Percentiles rank a stretch among this genome's conserved stretches.
These are phyloP conservation scores for Mycothermus thermophilus DNA, from an alignment of 495 filamentous ascomycete species.

Conservation along the genomic window DNA sequence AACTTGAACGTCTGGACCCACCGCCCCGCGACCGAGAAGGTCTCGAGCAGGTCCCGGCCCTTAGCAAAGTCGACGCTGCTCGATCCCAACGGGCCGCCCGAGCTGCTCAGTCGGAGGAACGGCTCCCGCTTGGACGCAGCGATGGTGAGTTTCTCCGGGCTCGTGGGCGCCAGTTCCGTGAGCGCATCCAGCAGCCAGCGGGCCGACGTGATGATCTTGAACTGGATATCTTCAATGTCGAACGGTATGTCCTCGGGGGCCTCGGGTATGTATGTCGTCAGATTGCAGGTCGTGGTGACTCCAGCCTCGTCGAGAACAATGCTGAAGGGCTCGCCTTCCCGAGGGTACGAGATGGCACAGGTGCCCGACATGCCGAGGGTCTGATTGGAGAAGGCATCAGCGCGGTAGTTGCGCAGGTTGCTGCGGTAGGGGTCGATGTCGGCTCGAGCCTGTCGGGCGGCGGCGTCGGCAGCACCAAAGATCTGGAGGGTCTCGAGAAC, in stretches of 20 bases:
- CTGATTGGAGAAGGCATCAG: conserved; percentile 62
- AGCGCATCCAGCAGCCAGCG: conserved; percentile 75
- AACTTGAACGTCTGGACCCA: conserved; percentile 63
- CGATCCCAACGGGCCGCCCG: conserved; percentile 57
- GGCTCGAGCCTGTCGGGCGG: conserved; percentile 37
- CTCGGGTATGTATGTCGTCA: conserved; percentile 76
- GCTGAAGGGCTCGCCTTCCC: conserved; percentile 58
- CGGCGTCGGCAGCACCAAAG: conserved; percentile 62
- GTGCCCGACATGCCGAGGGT: conserved; percentile 64
- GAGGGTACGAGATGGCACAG: conserved; percentile 65
- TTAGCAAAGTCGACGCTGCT: conserved; percentile 74
- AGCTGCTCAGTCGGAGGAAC: conserved; percentile 58
- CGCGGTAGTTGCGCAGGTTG: conserved; percentile 40
- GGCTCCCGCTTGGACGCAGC: conserved; percentile 50
- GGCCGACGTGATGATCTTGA: conserved; percentile 91
- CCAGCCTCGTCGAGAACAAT: conserved; percentile 70
- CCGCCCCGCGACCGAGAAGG: conserved; percentile 46
- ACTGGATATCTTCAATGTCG: conserved; percentile 57
- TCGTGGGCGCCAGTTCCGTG: conserved; percentile 62
- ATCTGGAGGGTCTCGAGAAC: conserved; percentile 92
- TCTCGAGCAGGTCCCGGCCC: conserved; percentile 59
- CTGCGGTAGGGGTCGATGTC: conserved; percentile 38
- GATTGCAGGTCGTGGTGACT: conserved; percentile 81
- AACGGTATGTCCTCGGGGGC: conserved; percentile 65
- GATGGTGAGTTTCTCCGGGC: conserved; percentile 46